Conservation (phyloP, 805 yeast genomes). For the Schizosaccharomyces cryophilus region DNA sequence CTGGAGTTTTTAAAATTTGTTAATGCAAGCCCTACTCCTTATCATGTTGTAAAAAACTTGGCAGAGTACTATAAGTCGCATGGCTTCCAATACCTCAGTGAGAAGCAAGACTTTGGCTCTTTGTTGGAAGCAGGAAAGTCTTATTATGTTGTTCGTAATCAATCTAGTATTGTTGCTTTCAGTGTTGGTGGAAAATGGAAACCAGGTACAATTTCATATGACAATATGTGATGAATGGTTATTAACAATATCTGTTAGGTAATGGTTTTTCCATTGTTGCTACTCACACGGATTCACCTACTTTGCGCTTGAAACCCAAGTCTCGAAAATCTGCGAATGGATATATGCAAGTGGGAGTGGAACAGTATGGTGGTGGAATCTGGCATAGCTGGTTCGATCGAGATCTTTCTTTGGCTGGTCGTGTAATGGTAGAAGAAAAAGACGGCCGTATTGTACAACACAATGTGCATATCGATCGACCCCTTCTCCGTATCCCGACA, state of each 20-base stretch:
- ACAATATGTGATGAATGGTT: background rate
- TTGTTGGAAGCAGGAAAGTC: slow-evolving; percentile 22
- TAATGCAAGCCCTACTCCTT: slow-evolving; percentile 73
- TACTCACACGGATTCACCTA: slow-evolving; percentile 90
- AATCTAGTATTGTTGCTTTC: slow-evolving; percentile 45
- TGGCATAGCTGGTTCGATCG: slow-evolving; percentile 97
- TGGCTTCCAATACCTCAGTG: slow-evolving; percentile 44
- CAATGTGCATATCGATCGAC: slow-evolving; percentile 57
- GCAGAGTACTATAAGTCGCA: slow-evolving; percentile 25
- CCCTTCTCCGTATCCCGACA: slow-evolving; percentile 75
- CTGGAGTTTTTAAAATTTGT: slow-evolving; percentile 47
- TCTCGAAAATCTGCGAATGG: slow-evolving; percentile 50
- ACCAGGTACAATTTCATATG: slow-evolving; percentile 24
- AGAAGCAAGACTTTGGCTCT: slow-evolving; percentile 31
- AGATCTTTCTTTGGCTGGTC: slow-evolving; percentile 73
- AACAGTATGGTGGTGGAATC: slow-evolving; percentile 83
- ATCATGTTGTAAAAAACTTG: slow-evolving; percentile 58
- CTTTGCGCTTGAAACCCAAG: slow-evolving; percentile 70
- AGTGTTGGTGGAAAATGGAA: slow-evolving; percentile 38
- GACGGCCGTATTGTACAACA: slow-evolving; percentile 25
- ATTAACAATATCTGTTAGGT: background rate
- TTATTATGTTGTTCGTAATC: slow-evolving; percentile 45
- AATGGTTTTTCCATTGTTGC: slow-evolving; percentile 75
- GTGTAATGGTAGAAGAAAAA: slow-evolving; percentile 42
- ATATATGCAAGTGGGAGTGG: slow-evolving; percentile 74